Conservation (phyloP, 2,329 filamentous ascomycete species). For the Coniochaeta hoffmannii region DNA sequence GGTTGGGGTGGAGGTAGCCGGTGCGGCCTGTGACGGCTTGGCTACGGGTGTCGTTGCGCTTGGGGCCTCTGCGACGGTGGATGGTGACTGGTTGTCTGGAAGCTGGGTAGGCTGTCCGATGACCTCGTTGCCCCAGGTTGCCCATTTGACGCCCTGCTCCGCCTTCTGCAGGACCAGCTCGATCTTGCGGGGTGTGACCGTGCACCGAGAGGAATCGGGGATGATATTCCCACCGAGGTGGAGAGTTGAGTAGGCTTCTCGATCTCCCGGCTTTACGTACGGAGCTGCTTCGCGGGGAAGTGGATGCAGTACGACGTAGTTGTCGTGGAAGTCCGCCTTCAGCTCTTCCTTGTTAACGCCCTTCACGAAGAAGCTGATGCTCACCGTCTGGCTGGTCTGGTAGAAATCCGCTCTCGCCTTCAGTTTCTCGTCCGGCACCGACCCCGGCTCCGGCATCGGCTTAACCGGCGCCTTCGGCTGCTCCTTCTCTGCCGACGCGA, state of each 20-base stretch:
- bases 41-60: too few species aligned
- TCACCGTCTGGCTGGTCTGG: constrained; percentile 28
- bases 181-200: constrained; percentile 23
- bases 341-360: constrained; percentile 21
- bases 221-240: constrained; percentile 17
- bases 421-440: constrained; percentile 18
- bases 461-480: not conserved
- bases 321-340: constrained; percentile 14
- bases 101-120: constrained; percentile 5
- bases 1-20: too few species aligned
- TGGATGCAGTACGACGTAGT: constrained; percentile 12
- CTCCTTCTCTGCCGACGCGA: not conserved
- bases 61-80: too few species aligned
- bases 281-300: constrained; percentile 15
- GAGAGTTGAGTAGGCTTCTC: constrained; percentile 15
- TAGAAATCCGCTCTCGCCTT: constrained; percentile 33
- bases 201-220: constrained; percentile 12
- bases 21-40: too few species aligned
- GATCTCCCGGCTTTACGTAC: constrained; percentile 15
- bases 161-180: constrained; percentile 24
- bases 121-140: constrained; percentile 19
- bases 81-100: too few species aligned
- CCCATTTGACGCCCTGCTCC: constrained; percentile 20
- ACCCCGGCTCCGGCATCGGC: constrained; percentile 6
- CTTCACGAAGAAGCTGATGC: constrained; percentile 31